A percentile compares a stretch with the other conserved stretches of the same genome.
phyloP scores from a whole-genome alignment of 768 basidiomycete species.

The Pholiota conissans region DNA sequence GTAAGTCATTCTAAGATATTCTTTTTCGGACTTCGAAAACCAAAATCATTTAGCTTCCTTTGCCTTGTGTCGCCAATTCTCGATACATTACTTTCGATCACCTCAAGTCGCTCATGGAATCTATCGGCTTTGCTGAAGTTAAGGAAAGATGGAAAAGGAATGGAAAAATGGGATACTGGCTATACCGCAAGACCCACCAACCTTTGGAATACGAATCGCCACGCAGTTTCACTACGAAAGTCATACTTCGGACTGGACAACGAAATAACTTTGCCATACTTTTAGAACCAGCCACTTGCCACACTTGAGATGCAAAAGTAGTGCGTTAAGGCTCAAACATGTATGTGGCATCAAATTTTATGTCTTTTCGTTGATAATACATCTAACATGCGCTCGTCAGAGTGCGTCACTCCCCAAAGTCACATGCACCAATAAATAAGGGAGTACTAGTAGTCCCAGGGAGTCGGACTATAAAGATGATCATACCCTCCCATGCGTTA shows the following conservation, averaged over 20 bases:
- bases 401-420: no score
- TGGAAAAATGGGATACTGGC: conserved; percentile 88
- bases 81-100: conserved; percentile 71
- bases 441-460: no score
- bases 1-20: conserved; percentile 37
- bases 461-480: no score
- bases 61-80: conserved; percentile 84
- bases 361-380: no score
- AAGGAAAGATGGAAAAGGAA: conserved; percentile 61
- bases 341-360: background rate
- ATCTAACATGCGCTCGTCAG: no score
- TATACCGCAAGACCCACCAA: conserved; percentile 60
- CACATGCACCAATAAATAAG: no score
- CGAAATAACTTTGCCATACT: conserved; percentile 80
- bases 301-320: no score
- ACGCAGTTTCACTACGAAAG: conserved; percentile 51
- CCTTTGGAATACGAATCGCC: background rate
- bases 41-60: conserved; percentile 60
- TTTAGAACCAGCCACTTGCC: conserved; percentile 13
- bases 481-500: no score
- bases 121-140: conserved; percentile 64
- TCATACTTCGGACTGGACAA: conserved; percentile 59
- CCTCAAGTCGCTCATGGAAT: conserved; percentile 55
- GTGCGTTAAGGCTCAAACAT: no score
- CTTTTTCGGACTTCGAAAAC: background rate